A percentile compares a stretch with the other conserved stretches of the same genome.
Conservation (phyloP, 352 stramenopile genomes). For the Phytophthora meadii region DNA sequence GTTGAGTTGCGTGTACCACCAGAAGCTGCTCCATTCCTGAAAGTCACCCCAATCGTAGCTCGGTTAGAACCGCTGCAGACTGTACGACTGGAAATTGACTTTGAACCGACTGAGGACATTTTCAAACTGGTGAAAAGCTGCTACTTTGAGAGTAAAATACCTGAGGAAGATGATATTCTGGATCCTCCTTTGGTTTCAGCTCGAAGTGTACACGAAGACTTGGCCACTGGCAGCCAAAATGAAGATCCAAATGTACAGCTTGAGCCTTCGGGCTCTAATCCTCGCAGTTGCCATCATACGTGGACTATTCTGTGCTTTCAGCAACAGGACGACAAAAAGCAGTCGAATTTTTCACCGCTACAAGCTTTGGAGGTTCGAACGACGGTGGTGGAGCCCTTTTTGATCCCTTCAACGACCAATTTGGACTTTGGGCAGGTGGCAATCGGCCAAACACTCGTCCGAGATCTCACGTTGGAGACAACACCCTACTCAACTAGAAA, state of each 20-base stretch:
- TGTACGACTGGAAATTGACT: conserved; percentile 86
- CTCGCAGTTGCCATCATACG: conserved; percentile 74
- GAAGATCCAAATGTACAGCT: neutral
- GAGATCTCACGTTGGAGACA: conserved; percentile 68
- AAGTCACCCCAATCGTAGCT: conserved; percentile 73
- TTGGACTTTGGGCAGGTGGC: conserved; percentile 90
- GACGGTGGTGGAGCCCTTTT: conserved; percentile 58
- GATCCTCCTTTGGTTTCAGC: neutral
- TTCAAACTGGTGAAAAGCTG: conserved; percentile 41
- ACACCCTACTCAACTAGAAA: conserved; percentile 27
- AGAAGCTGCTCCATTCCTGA: conserved; percentile 44
- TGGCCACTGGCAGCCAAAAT: neutral
- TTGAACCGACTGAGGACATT: conserved; percentile 55
- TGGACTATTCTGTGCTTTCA: conserved; percentile 85
- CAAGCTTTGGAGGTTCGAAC: conserved; percentile 76
- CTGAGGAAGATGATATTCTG: neutral
- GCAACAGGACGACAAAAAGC: conserved; percentile 20
- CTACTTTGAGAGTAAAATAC: conserved; percentile 13
- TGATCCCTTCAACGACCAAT: conserved; percentile 48
- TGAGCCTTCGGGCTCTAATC: conserved; percentile 10
- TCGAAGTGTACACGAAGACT: conserved; percentile 10
- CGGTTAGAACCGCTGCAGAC: conserved; percentile 47
- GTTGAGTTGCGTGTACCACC: conserved; percentile 41
- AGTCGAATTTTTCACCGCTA: conserved; percentile 14
- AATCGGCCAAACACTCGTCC: conserved; percentile 70